A percentile compares a stretch with the other conserved stretches of the same genome.
phyloP scores from a whole-genome alignment of 148 eudicot species.

The Dianthus caryophyllus region DNA sequence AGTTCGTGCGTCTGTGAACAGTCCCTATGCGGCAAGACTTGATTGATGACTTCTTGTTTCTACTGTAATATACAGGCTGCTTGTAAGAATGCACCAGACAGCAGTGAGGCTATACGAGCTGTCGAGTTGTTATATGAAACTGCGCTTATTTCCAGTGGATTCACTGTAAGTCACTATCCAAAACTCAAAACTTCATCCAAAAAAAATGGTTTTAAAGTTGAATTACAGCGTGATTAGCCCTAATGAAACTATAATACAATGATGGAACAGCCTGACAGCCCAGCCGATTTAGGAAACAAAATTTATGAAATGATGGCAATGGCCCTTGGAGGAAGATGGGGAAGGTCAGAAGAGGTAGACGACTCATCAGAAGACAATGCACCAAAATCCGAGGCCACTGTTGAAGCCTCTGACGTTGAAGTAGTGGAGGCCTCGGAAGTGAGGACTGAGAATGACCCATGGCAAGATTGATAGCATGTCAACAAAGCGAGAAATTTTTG shows the following conservation, averaged over 20 bases:
- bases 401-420: constrained; percentile 44
- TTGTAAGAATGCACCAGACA: constrained; percentile 84
- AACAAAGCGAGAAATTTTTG: not conserved
- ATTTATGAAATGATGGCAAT: constrained; percentile 98
- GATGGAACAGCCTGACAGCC: constrained; percentile 82
- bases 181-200: not conserved
- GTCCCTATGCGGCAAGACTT: too few relatives aligned
- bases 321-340: constrained; percentile 99
- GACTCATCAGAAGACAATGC: constrained; percentile 27
- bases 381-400: constrained; percentile 33
- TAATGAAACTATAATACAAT: constrained; percentile 4
- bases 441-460: constrained; percentile 79
- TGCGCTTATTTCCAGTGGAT: constrained; percentile 88
- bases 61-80: constrained; percentile 63
- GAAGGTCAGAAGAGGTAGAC: constrained; percentile 50
- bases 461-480: constrained; percentile 48
- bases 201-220: not conserved
- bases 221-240: not conserved
- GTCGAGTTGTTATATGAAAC: constrained; percentile 82
- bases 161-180: constrained; percentile 52
- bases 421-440: constrained; percentile 96
- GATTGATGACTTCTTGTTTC: not conserved
- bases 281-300: constrained; percentile 88
- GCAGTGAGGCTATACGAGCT: constrained; percentile 69
- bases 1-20: too few relatives aligned